Evolutionary conservation across 2,329 filamentous ascomycete species (phyloP).

Genomic region (Cercospora berteroae): DNA sequence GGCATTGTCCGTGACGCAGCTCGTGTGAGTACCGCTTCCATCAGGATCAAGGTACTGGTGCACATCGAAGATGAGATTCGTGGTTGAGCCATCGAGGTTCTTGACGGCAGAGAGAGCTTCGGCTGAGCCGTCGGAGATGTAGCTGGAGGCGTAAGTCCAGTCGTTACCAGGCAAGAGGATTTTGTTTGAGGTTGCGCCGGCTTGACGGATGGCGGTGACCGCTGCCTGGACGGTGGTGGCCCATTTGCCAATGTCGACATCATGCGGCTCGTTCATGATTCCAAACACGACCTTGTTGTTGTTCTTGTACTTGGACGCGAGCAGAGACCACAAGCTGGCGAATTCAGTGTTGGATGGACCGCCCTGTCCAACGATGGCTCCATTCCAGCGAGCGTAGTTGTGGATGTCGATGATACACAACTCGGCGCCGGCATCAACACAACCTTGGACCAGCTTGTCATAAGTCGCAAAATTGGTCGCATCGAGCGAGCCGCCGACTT

Average conservation of each 20-base stretch:
- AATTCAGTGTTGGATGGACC: constrained; percentile 61
- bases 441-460: constrained; percentile 34
- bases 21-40: constrained; percentile 40
- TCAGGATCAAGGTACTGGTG: constrained; percentile 46
- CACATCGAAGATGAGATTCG: constrained; percentile 42
- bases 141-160: constrained; percentile 39
- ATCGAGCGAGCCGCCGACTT: constrained; percentile 32
- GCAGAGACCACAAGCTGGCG: constrained; percentile 55
- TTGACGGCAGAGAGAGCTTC: constrained; percentile 30
- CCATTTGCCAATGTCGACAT: constrained; percentile 55
- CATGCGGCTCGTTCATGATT: constrained; percentile 64
- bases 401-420: constrained; percentile 37
- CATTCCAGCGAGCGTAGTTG: constrained; percentile 49
- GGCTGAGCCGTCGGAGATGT: constrained; percentile 33
- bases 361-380: constrained; percentile 63
- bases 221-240: constrained; percentile 59
- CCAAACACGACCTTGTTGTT: constrained; percentile 60
- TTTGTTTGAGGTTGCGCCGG: constrained; percentile 57
- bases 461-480: constrained; percentile 31
- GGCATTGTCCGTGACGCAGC: constrained; percentile 38
- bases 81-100: constrained; percentile 35
- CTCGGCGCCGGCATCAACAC: constrained; percentile 39
- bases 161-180: constrained; percentile 65
- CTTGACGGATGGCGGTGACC: constrained; percentile 63
- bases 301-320: constrained; percentile 57